Base-by-base conservation (phyloP, 768 basidiomycete genomes). In the Russula virescens region DNA sequence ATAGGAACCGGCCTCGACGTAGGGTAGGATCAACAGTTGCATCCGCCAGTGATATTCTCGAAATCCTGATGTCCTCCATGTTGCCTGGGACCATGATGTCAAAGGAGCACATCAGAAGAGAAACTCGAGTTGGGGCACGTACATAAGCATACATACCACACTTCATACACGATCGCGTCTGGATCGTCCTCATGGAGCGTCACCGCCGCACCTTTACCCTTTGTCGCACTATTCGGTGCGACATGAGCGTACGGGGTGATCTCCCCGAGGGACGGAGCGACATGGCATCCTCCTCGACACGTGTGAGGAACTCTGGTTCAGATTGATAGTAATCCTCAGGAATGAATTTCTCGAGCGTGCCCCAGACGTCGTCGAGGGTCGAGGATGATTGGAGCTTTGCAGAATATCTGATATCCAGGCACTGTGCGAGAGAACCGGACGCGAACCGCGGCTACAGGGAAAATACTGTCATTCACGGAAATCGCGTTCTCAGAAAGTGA, bases 1-100 rank as follows among this genome's bases (percentile, higher is more conserved):
- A 73, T 94, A 98, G 14, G 91, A 93, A 3, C 95, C 97, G 13
- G 83, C 97, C 71, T 99, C 97, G 69, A 99, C 94, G 75, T 92
- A 98, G 6, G 98, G 78, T 59, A 96, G 72, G 66, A 98, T 92
- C 72, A 97, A 98, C 53, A 98, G 71, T 74, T 98, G 97, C 89
- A 97, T 96, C 58, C 84, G 79, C 19, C 88, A 81, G 71, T 98
- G 96, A 64, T 92, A 94, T 73, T 96, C 93, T 71, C 79, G 81
- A 76, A 98, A 98, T 14, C 91, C 95, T 8, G 89, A 83, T 0
- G 92, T 91, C 61, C 83, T 73, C 84, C 91, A 94, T 23, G 86
- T 95, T 23, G 85, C 76, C 94, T 98, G 69, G 58, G 58, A 52
- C 40, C 31, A 31, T 4, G 31, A 55, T 21, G 31, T 50, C 28